phyloP scores from a whole-genome alignment of 139 green algal species.

The Helicosporidium sp. region DNA sequence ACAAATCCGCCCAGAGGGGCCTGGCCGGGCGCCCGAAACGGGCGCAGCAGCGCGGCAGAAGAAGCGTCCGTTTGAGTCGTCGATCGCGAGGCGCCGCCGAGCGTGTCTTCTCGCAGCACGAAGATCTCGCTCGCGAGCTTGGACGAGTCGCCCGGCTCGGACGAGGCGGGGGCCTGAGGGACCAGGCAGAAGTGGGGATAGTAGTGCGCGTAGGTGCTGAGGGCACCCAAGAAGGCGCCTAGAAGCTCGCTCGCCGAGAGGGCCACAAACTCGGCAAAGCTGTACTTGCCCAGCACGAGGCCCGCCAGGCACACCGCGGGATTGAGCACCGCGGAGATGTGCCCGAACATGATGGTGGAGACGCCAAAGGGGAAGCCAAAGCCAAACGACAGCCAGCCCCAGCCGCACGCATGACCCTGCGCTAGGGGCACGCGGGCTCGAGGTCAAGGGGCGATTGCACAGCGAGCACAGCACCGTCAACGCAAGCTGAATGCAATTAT shows the following conservation, averaged over 20 bases:
- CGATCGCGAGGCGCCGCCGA: not conserved
- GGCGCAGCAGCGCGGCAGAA: too few relatives aligned
- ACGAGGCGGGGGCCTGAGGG: constrained; percentile 17
- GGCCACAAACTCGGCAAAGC: constrained; percentile 9
- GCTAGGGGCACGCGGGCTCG: too few relatives aligned
- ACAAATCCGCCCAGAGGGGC: not conserved
- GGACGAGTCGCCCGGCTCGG: constrained; percentile 6
- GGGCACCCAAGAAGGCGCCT: constrained; percentile 5
- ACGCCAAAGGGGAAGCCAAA: constrained; percentile 20
- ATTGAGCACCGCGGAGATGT: constrained; percentile 17
- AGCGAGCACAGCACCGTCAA: too few relatives aligned
- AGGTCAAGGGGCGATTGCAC: too few relatives aligned
- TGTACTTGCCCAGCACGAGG: constrained; percentile 7
- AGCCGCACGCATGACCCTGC: not conserved
- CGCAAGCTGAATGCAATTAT: too few relatives aligned
- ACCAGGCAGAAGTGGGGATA: constrained; percentile 17
- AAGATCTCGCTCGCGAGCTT: too few relatives aligned
- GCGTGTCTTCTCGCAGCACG: too few relatives aligned
- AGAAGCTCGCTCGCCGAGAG: constrained; percentile 17
- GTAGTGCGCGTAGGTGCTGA: not conserved
- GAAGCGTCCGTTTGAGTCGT: not conserved
- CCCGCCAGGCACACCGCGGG: constrained; percentile 9
- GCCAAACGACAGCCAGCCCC: constrained; percentile 2
- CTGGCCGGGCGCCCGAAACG: not conserved
- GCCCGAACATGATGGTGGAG: constrained; percentile 7